Evolutionary conservation across 192 early-diverging fungal species (phyloP), one percentile per base, ranked within the genome.

Genomic region (Rhizophagus prolifer): DNA sequence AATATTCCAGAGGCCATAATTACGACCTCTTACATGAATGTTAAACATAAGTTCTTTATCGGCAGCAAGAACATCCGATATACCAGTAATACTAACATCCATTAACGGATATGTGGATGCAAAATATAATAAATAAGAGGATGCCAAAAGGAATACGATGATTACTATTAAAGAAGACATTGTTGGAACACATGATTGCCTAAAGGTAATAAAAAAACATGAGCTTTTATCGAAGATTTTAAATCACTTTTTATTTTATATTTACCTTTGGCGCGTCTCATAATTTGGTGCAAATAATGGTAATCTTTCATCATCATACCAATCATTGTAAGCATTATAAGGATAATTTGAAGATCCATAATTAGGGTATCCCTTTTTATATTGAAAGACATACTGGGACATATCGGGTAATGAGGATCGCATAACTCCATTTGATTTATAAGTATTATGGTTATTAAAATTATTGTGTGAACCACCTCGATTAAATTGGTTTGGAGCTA

Each of bases 31-130:
- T 10, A 92, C 78, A 71, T 91, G 86, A 67, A 92, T 74, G 70
- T 91, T 88, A 54, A 92, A 91, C 30, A 92, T 85, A 28, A 92
- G 81, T 76, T 91, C 90, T 78, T 90, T 91, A 31, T 92, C 89
- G 6, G 91, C 85, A 9, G 91, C 88, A 59, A 92, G 74, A 6
- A 92, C 88, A 64, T 88, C 82, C 21, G 85, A 81, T 58, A 92
- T 85, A 4, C 78, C 78, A 21, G 83, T 83, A 21, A 84, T 83
- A 46, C 78, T 79, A 25, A 88, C 85, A 7, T 86, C 84, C 34
- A 65, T 71, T 69, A 88, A 79, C 16, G 87, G 87, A 26, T 78
- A 78, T 23, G 84, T 83, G 38, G 85, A 86, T 74, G 76, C 76
- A 80, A 84, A 83, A 71, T 84, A 84, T 75, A 86, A 72, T 41